These are phyloP conservation scores for Beta vulgaris DNA, from an alignment of 148 eudicot genomes.

Conservation along the genomic window DNA sequence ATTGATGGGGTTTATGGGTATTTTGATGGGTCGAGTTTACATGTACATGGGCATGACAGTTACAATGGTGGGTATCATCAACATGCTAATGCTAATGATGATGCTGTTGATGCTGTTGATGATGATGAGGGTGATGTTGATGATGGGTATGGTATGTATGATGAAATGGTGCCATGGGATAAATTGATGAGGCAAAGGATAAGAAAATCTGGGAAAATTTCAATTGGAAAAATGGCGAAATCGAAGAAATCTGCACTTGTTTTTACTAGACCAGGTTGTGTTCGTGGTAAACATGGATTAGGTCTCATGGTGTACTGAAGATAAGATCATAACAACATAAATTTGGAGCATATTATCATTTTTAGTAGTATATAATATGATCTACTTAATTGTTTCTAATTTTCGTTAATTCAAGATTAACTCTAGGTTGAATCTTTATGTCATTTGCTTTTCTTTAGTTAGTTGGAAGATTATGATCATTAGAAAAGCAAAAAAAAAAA, in stretches of 20 bases:
- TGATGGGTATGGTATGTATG: conserved; percentile 50
- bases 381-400: no score
- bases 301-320: conserved; percentile 34
- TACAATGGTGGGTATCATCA: no score
- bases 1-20: background rate
- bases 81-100: background rate
- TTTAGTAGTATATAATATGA: no score
- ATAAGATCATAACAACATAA: background rate
- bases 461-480: background rate
- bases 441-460: background rate
- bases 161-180: conserved; percentile 64
- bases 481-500: background rate
- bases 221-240: conserved; percentile 40
- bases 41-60: background rate
- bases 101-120: background rate
- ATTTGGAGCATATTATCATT: background rate
- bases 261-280: conserved; percentile 44
- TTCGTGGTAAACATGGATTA: conserved; percentile 53
- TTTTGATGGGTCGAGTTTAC: background rate
- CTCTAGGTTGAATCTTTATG: background rate
- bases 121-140: conserved; percentile 27
- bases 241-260: conserved; percentile 44
- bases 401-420: background rate
- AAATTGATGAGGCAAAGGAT: conserved; percentile 53
- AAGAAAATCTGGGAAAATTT: conserved; percentile 69